Base-by-base conservation (phyloP, 441 rosid genomes). In the Arabidopsis hybrid region DNA sequence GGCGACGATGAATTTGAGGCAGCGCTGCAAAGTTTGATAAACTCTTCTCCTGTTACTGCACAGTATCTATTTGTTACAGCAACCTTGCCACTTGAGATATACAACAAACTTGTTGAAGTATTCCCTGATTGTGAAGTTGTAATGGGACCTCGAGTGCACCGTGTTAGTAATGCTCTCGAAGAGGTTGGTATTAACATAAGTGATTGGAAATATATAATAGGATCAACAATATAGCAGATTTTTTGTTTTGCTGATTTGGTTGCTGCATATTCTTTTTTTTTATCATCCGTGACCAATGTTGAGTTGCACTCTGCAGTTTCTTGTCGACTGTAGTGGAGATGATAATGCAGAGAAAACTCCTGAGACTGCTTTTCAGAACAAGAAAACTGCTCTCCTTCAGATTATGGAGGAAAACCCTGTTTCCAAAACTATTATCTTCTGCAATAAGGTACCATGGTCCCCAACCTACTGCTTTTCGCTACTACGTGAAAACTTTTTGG, bases 131-230 rank as follows among this genome's bases (percentile, higher is more conserved):
- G 95, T 79, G 79, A 87, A 83, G 91, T 88, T 55, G 80, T 89
- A 73, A 89, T 91, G 97, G 96, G 98, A 79, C 98, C 96, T 72
- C 87, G 95, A 31, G 87, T 88, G 79, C 96, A 90, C 76, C 93
- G 95, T 45, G 88, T 87, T 74, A 91, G 95, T 80, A 68, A 82
- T 53, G 82, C 89, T 62, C 95, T 94, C 6, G 91, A 90, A 84
- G 98, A 91, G 98, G 98, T 91, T 73, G 46, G 82, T 74, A 74
- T 72, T 35, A 32, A 17, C 31, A 75, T 38, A 34, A 68, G 36
- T 46, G 43, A 75, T 14, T 46, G 40, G 47, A 57, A 7, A 55
- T 36, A 39, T 57, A 60, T 65, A 65, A 31, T 18, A 31, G 49
- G 31, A 50, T 50, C 57, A 58, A 58, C 60, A 62, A 17, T 47